Percentiles rank a stretch among this genome's conserved stretches.
These are phyloP conservation scores for Amanita exitialis DNA, from an alignment of 768 basidiomycete species.

Conservation along the genomic window DNA sequence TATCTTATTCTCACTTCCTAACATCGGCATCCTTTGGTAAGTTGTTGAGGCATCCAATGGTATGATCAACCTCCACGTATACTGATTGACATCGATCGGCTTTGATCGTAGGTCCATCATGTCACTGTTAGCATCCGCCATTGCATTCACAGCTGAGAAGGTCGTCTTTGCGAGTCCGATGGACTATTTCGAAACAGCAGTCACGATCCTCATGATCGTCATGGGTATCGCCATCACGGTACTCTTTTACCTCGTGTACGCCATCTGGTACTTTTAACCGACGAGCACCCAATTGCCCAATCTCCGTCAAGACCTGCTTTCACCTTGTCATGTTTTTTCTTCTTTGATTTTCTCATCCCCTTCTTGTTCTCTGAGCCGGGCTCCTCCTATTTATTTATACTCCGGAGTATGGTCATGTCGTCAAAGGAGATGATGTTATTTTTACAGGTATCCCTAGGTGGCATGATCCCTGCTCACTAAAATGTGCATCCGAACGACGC, in stretches of 20 bases:
- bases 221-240: neutral
- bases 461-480: neutral
- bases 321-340: neutral
- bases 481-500: no score
- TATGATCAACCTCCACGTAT: neutral
- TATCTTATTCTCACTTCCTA: neutral
- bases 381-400: neutral
- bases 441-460: neutral
- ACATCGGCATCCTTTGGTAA: neutral
- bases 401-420: neutral
- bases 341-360: neutral
- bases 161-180: neutral
- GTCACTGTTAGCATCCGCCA: neutral
- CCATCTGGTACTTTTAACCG: neutral
- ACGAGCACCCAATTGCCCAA: neutral
- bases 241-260: neutral
- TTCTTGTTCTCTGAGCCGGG: neutral
- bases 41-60: neutral
- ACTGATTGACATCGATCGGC: no score
- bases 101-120: neutral
- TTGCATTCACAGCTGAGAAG: neutral
- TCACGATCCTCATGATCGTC: neutral
- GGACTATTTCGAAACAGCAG: neutral
- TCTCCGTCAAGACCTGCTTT: neutral
- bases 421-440: neutral